Evolutionary conservation across 2,329 filamentous ascomycete genomes (phyloP).

Genomic region (Fusarium decemcellulare): DNA sequence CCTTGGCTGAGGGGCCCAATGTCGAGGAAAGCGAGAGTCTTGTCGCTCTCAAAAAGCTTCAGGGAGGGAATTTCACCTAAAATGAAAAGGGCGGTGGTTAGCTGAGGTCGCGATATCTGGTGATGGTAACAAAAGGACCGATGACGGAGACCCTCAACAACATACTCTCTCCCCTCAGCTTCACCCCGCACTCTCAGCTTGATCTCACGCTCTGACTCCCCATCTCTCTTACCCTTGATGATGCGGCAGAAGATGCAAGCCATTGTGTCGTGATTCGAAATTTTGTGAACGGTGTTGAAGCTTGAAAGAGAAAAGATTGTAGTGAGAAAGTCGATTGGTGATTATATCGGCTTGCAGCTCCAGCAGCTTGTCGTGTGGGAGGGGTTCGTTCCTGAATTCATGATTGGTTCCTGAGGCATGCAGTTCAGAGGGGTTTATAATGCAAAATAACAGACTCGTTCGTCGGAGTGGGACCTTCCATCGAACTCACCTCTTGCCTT

Average conservation of each 20-base stretch:
- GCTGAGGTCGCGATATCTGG: background rate
- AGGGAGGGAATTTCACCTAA: slow-evolving; percentile 94
- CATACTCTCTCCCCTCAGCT: slow-evolving; percentile 36
- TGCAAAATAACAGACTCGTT: background rate
- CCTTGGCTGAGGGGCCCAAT: slow-evolving; percentile 91
- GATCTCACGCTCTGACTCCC: background rate
- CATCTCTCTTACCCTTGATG: slow-evolving; percentile 78
- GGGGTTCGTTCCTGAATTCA: background rate
- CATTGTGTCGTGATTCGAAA: slow-evolving; percentile 17
- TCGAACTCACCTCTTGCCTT: slow-evolving; percentile 84
- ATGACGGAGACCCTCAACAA: slow-evolving; percentile 29
- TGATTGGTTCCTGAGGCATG: slow-evolving; percentile 1
- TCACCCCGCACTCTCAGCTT: slow-evolving; percentile 8
- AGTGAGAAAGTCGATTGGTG: background rate
- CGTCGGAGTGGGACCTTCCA: slow-evolving; percentile 78
- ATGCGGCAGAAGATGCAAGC: slow-evolving; percentile 98
- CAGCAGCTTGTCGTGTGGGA: slow-evolving; percentile 16
- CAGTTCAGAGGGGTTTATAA: slow-evolving; percentile 31
- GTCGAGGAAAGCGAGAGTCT: slow-evolving; percentile 95
- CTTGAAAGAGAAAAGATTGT: background rate
- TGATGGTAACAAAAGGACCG: slow-evolving; percentile 6
- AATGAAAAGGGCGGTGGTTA: slow-evolving; percentile 21
- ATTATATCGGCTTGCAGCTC: slow-evolving; percentile 2
- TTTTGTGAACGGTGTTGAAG: background rate
- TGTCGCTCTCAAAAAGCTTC: slow-evolving; percentile 96